Evolutionary conservation across 2,329 filamentous ascomycete species (phyloP).

Genomic region (Monosporascus sp.): DNA sequence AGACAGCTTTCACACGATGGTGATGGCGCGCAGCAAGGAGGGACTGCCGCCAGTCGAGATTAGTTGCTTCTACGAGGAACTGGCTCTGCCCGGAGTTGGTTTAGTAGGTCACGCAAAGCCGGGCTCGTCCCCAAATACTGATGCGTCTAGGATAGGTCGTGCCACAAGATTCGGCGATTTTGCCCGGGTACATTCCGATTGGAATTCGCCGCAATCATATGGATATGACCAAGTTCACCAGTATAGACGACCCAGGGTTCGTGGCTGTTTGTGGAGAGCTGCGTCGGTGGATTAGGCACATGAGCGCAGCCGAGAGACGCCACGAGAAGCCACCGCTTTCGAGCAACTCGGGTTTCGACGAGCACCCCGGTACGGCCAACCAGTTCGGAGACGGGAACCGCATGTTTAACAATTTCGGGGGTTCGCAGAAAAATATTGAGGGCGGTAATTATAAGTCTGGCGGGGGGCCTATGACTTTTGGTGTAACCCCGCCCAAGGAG

Average conservation of each 20-base stretch:
- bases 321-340: no score
- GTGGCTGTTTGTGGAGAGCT: constrained; percentile 18
- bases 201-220: constrained; percentile 21
- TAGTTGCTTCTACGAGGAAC: constrained; percentile 23
- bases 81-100: constrained; percentile 21
- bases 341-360: no score
- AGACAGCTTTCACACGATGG: constrained; percentile 24
- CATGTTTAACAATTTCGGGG: no score
- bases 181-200: constrained; percentile 26
- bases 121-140: not conserved
- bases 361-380: no score
- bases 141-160: constrained; percentile 17
- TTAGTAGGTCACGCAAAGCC: constrained; percentile 6
- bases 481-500: no score
- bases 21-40: constrained; percentile 14
- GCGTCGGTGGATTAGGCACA: constrained; percentile 11
- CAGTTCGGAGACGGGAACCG: no score
- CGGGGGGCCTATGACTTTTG: no score
- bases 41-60: constrained; percentile 18
- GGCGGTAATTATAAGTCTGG: no score
- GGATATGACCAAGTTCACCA: constrained; percentile 20
- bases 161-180: constrained; percentile 21
- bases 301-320: not conserved
- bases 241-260: constrained; percentile 18
- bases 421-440: no score